Base-by-base conservation (phyloP, 768 basidiomycete genomes). In the Leccinum obscurum region DNA sequence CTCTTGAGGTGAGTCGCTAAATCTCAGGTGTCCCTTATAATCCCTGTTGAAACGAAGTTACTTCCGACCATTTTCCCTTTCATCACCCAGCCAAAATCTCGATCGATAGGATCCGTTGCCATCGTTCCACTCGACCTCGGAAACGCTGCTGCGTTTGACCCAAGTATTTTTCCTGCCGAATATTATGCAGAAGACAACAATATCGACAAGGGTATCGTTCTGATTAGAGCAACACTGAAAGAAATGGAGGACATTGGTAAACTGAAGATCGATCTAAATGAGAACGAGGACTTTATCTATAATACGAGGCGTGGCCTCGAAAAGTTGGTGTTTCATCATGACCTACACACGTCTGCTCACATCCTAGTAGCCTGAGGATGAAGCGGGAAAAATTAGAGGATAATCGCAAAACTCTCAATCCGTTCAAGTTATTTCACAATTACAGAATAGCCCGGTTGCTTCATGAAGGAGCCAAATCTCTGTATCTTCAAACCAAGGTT, bases 211-310 rank as follows among this genome's bases (percentile, higher is more conserved):
- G 64, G 64, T 3, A 14, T 3, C 6, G 0, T 58, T 17, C 20
- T 66, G 11, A 32, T 66, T 3, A 11, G 0, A 13, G 55, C 58
- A 13, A 66, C 65, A 4, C 17, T 62, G 13, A 30, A 62, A 0
- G 64, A 66, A 17, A 62, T 65, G 49, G 13, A 3, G 1, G 22
- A 24, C 22, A 24, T 24, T 24, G 22, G 22, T 24, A 24, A 24
- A 24, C 22, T 24, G 22, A 24, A 24, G 22, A 24, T 24, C 22
- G 22, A 24, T 24, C 22, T 24, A 24, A 24, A 24, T 24, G 26
- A 35, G 6, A 44, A 58, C 17, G 13, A 8, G 0, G 22, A 46
- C 4, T 66, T 62, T 11, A 2, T 60, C 20, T 35, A 3, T 2
- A 26, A 55, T 5, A 60, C 64, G 2, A 63, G 56, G 39, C 0